A percentile compares a stretch with the other conserved stretches of the same genome.
Evolutionary conservation across 2,329 filamentous ascomycete genomes (phyloP).

Genomic region (Talaromyces sp.): DNA sequence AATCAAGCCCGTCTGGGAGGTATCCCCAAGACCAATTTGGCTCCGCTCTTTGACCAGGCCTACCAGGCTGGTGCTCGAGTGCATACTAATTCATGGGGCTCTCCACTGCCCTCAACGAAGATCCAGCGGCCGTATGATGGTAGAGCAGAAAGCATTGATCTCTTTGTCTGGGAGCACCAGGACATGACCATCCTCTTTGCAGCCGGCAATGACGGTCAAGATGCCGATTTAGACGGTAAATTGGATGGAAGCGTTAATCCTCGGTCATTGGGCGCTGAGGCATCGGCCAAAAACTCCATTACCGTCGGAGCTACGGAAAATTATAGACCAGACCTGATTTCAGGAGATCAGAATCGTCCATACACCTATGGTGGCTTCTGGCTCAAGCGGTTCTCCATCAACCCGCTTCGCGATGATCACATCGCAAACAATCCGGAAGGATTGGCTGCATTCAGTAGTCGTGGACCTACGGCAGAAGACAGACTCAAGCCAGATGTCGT

Average conservation of each 20-base stretch:
- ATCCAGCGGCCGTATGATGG: background rate
- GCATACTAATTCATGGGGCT: background rate
- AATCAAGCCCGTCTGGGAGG: background rate
- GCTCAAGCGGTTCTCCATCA: background rate
- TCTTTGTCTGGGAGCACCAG: background rate
- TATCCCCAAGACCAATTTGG: background rate
- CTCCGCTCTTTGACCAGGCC: background rate
- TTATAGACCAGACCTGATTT: background rate
- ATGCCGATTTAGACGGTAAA: background rate
- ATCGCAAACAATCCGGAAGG: background rate
- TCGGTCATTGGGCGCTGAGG: background rate
- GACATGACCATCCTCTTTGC: background rate
- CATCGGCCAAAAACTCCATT: background rate
- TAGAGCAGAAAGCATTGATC: background rate
- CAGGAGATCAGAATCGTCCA: background rate
- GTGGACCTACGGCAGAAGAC: background rate
- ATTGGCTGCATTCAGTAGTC: background rate
- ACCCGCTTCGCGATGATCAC: background rate
- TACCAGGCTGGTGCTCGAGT: background rate
- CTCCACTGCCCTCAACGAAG: background rate
- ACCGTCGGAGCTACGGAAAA: background rate
- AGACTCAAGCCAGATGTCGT: background rate
- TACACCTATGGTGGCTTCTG: background rate
- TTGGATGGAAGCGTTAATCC: background rate
- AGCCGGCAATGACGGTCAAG: background rate